These are phyloP conservation scores for Mrakia frigida DNA, from an alignment of 768 basidiomycete genomes.

Conservation along the genomic window DNA sequence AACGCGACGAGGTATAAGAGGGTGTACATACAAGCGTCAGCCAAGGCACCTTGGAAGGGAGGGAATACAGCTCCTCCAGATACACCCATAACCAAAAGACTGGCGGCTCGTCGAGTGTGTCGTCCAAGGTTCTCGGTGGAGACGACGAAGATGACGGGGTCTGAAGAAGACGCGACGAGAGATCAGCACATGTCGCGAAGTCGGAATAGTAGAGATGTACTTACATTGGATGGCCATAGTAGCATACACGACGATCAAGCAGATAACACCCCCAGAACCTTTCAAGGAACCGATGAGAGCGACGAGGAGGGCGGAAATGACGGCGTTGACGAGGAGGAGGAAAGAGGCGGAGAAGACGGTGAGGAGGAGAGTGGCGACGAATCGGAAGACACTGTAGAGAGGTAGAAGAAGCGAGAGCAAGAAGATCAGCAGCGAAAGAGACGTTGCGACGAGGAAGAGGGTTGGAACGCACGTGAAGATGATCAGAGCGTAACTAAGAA, in stretches of 20 bases:
- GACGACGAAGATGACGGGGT: conserved; percentile 36
- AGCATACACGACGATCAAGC: conserved; percentile 63
- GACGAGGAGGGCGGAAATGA: not conserved
- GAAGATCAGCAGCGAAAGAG: too few relatives aligned
- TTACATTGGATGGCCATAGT: conserved; percentile 55
- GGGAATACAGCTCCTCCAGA: conserved; percentile 43
- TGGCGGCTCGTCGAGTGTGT: conserved; percentile 44
- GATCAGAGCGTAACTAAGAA: not conserved
- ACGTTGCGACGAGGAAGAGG: too few relatives aligned
- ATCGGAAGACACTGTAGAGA: not conserved
- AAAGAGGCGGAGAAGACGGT: not conserved
- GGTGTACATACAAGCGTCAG: too few relatives aligned
- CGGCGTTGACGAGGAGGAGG: not conserved
- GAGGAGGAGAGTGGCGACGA: too few relatives aligned
- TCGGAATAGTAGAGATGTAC: too few relatives aligned
- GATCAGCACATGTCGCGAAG: too few relatives aligned
- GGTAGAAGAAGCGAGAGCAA: not conserved
- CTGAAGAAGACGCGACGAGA: too few relatives aligned
- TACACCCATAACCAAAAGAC: conserved; percentile 43
- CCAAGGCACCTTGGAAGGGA: conserved; percentile 44
- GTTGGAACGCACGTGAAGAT: too few relatives aligned
- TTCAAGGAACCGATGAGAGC: conserved; percentile 39
- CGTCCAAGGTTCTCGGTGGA: conserved; percentile 43
- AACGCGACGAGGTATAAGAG: too few relatives aligned
- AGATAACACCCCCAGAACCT: conserved; percentile 56